These are phyloP conservation scores for Candida succiphila DNA, from an alignment of 805 yeast species.

Conservation along the genomic window DNA sequence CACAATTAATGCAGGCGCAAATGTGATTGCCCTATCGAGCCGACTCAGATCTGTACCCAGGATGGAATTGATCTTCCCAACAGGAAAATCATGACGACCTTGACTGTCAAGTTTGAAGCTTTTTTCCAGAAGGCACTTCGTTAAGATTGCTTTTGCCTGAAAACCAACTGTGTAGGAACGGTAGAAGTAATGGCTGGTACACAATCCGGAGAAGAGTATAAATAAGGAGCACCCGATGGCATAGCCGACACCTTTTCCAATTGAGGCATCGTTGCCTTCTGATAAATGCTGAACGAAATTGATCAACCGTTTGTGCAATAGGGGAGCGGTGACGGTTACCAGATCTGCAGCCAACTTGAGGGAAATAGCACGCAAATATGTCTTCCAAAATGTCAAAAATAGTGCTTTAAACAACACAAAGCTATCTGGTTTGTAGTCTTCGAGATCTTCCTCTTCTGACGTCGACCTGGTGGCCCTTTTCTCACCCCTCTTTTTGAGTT, in stretches of 20 bases:
- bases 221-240: slow-evolving; percentile 54
- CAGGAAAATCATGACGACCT: slow-evolving; percentile 54
- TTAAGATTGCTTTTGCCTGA: slow-evolving; percentile 50
- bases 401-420: slow-evolving; percentile 18
- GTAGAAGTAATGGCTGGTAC: slow-evolving; percentile 49
- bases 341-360: slow-evolving; percentile 32
- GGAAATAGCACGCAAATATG: slow-evolving; percentile 28
- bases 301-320: slow-evolving; percentile 50
- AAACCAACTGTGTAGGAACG: slow-evolving; percentile 50
- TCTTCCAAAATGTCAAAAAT: slow-evolving; percentile 33
- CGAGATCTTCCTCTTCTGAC: slow-evolving; percentile 10
- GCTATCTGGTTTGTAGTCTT: slow-evolving; percentile 15
- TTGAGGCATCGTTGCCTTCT: slow-evolving; percentile 26
- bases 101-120: slow-evolving; percentile 44
- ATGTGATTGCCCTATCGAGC: slow-evolving; percentile 55
- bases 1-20: slow-evolving; percentile 48
- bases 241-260: slow-evolving; percentile 57
- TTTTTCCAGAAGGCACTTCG: slow-evolving; percentile 54
- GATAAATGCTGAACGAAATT: slow-evolving; percentile 41
- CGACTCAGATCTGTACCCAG: slow-evolving; percentile 68
- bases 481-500: slow-evolving; percentile 18
- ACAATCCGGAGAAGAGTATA: slow-evolving; percentile 31
- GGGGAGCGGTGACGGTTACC: slow-evolving; percentile 45
- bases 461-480: slow-evolving; percentile 9
- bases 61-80: slow-evolving; percentile 63